Conservation (phyloP, 805 yeast genomes). For the Zygoascus bituminiphila region DNA sequence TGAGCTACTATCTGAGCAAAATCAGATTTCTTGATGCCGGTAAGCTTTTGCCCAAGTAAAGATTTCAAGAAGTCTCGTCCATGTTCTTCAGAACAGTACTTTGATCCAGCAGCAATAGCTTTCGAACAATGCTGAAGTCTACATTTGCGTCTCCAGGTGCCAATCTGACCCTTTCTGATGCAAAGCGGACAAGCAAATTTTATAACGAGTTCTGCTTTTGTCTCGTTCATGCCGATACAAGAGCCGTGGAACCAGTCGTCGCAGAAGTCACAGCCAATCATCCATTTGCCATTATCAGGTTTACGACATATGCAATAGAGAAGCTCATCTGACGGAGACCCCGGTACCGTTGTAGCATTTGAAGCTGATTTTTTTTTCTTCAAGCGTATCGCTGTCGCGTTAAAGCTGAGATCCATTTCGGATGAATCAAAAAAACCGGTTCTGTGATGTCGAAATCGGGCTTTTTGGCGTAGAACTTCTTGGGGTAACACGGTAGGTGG, state of each 20-base stretch:
- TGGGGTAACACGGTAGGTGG: too few relatives aligned
- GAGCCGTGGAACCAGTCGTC: conserved; percentile 90
- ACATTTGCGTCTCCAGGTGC: conserved; percentile 74
- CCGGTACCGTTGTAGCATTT: background rate
- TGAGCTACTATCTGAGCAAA: conserved; percentile 10
- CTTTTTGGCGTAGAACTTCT: too few relatives aligned
- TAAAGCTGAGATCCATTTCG: too few relatives aligned
- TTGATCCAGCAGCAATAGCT: conserved; percentile 44
- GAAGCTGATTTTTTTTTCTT: background rate
- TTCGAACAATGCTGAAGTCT: conserved; percentile 47
- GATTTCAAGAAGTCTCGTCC: conserved; percentile 38
- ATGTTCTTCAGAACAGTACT: conserved; percentile 70
- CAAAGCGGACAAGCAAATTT: conserved; percentile 71
- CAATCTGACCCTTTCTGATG: conserved; percentile 20
- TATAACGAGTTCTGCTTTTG: conserved; percentile 47
- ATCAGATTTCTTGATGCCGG: conserved; percentile 9
- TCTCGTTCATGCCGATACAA: conserved; percentile 54
- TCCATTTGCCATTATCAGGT: conserved; percentile 70
- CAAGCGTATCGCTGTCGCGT: too few relatives aligned
- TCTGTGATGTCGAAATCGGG: too few relatives aligned
- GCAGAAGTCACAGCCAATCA: conserved; percentile 73
- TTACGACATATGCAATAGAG: conserved; percentile 65
- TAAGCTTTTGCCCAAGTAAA: conserved; percentile 6
- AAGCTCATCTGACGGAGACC: background rate
- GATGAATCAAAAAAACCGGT: too few relatives aligned